Base-by-base conservation (phyloP, 192 early-diverging fungal species). In the Backusella parvicylindrica region DNA sequence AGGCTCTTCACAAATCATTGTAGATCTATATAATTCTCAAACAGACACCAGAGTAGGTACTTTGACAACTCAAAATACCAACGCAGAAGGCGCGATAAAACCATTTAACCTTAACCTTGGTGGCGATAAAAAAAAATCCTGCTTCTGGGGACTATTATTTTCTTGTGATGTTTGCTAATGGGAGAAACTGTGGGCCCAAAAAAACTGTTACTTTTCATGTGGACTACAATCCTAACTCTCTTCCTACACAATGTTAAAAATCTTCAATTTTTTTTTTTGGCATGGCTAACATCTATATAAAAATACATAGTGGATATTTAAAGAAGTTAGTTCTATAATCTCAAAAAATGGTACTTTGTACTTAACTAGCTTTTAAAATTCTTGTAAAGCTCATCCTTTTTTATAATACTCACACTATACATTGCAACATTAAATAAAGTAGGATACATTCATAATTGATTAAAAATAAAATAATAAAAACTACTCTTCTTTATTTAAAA, bases 101-200 rank as follows among this genome's bases (percentile, higher is more conserved):
- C 56, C 53, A 13, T 70, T 70, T 37, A 53, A 53, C 36, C 35
- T 76, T 6, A 18, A 70, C 9, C 30, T 76, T 47, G 68, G 68
- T 32, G 53, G 40, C 26, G 41, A 50, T n/a, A n/a, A n/a, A n/a
- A n/a, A n/a, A n/a, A n/a, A n/a, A n/a, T 40, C 26, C 67, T 18
- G 6, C 28, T 23, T 35, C 67, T 28, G 75, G 75, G 5, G 36
- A 70, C 31, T 76, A 76, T 28, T 76, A 76, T 38, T 76, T 76
- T 53, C 47, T 38, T n/a, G 50, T 76, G 8, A 49, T 38, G 33
- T 50, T 68, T 26, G 56, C 28, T 68, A 63, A 32, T 64, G 50
- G 53, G 5, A 31, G 23, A 38, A 64, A 47, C 32, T 76, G 75
- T 60, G n/a, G 16, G 3, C 13, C 47, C n/a, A 56, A 56, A 18